Base-by-base conservation (phyloP, 2,329 filamentous ascomycete species). In the Hypocrella siamensis region DNA sequence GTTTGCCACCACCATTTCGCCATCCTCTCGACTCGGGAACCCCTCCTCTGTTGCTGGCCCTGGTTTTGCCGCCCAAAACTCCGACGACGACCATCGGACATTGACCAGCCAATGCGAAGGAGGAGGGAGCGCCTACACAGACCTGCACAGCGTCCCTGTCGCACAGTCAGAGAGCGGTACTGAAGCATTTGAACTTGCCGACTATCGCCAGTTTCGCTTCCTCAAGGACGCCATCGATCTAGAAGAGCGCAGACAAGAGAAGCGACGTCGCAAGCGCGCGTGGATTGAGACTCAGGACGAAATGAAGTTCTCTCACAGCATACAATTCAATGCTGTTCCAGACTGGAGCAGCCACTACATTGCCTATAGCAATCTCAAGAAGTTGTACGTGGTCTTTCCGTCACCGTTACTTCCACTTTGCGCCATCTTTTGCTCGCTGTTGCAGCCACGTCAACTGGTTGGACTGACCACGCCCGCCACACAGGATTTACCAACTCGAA, bases 241-340 rank as follows among this genome's bases (percentile, higher is more conserved):
- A 32, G 50, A 58, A 35, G 39, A 43, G 24, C 53, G 51, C 32
- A 47, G 44, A 42, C 48, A 40, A 39, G 43, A 49, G 15, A 75
- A 70, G 54, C 60, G 65, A 47, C 56, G 58, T 42, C 62, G 67
- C 53, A 85, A 85, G 63, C 68, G 73, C 53, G 62, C 63, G 49
- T 70, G 71, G 66, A 75, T 86, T 46, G 71, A 81, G 45, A 65
- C 76, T 45, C 70, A 66, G 42, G 76, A 80, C 74, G 82, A 84
- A 51, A 98, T 98, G 90, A 96, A 96, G 77, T 98, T 98, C 67
- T 96, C 88, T 14, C 90, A 98, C 56, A 96, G 88, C 59, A 79
- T 98, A 46, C 90, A 98, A 65, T 98, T 98, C 63, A 98, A 98
- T 63, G 86, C 90, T 40, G 90, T 98, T 46, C 90, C 90, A n/a